Evolutionary conservation across 345 rosid genomes (phyloP).

Genomic region (Gossypium turneri): DNA sequence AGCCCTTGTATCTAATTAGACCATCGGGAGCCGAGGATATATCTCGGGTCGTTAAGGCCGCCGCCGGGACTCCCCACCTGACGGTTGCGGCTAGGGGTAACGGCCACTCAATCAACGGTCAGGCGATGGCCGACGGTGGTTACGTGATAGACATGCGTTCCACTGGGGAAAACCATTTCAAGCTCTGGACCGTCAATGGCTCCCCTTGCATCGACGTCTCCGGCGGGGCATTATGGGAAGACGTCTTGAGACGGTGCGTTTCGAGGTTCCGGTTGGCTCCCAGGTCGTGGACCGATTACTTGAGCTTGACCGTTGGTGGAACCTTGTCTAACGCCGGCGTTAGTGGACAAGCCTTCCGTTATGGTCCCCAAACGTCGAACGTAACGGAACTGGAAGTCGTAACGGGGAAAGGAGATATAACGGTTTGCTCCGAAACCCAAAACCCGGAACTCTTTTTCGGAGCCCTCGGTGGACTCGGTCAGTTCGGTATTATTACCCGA

Average conservation of each 20-base stretch:
- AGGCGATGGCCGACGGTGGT: constrained; percentile 84
- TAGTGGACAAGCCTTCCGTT: constrained; percentile 91
- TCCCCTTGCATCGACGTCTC: constrained; percentile 49
- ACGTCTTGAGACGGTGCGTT: constrained; percentile 65
- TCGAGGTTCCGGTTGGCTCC: constrained; percentile 56
- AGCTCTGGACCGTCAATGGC: constrained; percentile 22
- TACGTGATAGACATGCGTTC: constrained; percentile 81
- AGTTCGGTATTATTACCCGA: constrained; percentile 84
- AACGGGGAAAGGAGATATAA: constrained; percentile 66
- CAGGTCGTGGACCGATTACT: constrained; percentile 89
- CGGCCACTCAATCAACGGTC: constrained; percentile 98
- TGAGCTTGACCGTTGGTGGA: constrained; percentile 84
- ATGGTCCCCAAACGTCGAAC: constrained; percentile 83
- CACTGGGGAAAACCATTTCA: constrained; percentile 43
- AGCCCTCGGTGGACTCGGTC: constrained; percentile 86
- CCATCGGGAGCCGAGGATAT: constrained; percentile 68
- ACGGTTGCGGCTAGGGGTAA: constrained; percentile 96
- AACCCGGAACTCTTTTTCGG: constrained; percentile 68
- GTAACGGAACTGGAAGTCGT: constrained; percentile 87
- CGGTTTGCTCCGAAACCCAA: constrained; percentile 51
- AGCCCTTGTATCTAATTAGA: constrained; percentile 59
- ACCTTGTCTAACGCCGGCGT: constrained; percentile 94
- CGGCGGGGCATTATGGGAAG: constrained; percentile 97
- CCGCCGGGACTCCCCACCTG: constrained; percentile 44
- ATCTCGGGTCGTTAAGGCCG: constrained; percentile 46